phyloP scores from a whole-genome alignment of 352 stramenopile species.

The Globisporangium perplexum region DNA sequence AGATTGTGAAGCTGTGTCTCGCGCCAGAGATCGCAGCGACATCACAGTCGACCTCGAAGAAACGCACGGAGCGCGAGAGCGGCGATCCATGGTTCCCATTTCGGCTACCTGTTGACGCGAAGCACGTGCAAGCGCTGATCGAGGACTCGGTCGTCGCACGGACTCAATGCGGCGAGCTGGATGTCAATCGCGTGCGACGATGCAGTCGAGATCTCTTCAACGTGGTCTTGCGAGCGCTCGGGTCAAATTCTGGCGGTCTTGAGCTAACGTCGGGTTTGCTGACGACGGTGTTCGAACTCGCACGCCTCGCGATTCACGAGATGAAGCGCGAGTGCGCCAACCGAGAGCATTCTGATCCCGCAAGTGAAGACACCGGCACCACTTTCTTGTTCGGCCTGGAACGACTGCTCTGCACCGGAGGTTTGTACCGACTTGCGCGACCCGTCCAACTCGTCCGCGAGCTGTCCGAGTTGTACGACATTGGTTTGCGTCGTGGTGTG shows the following conservation, averaged over 20 bases:
- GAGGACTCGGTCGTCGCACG: conserved; percentile 11
- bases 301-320: neutral
- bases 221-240: conserved; percentile 1
- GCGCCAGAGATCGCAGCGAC: neutral
- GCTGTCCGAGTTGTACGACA: conserved; percentile 1
- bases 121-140: conserved; percentile 19
- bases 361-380: neutral
- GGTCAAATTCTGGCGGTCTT: neutral
- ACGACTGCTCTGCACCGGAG: neutral
- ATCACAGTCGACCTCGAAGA: neutral
- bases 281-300: neutral
- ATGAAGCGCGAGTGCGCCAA: neutral
- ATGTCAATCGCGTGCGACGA: neutral
- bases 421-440: neutral
- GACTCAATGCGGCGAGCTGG: conserved; percentile 5
- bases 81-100: conserved; percentile 45
- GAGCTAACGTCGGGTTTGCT: neutral
- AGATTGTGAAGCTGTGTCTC: conserved; percentile 6
- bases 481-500: neutral
- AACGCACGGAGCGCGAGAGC: conserved; percentile 6
- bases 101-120: conserved; percentile 15
- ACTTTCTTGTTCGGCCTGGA: conserved; percentile 5
- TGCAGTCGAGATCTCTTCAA: conserved; percentile 4
- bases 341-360: neutral
- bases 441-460: conserved; percentile 2